Evolutionary conservation across 2,329 filamentous ascomycete species (phyloP).

Genomic region (Dissoconium aciculare): DNA sequence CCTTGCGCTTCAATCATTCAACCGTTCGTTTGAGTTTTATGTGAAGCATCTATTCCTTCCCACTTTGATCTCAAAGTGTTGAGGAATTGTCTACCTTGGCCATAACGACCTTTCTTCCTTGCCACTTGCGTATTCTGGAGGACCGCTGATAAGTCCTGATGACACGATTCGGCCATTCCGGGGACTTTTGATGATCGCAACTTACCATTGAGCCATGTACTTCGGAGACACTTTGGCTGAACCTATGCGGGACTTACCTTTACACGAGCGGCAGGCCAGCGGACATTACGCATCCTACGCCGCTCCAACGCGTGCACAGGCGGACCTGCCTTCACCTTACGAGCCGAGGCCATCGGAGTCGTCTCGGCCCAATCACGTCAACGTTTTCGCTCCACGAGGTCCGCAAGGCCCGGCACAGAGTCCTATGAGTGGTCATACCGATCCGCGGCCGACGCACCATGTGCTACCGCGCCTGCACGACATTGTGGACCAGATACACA

Average conservation of each 20-base stretch:
- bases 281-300: constrained; percentile 9
- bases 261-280: constrained; percentile 5
- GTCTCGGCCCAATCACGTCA: constrained; percentile 10
- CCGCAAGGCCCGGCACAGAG: constrained; percentile 12
- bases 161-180: too few relatives aligned
- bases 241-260: constrained; percentile 6
- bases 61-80: too few relatives aligned
- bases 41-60: too few relatives aligned
- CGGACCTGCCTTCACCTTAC: constrained; percentile 16
- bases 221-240: constrained; percentile 6
- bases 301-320: constrained; percentile 6
- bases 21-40: too few relatives aligned
- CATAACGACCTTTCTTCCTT: too few relatives aligned
- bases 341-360: constrained; percentile 14
- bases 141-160: too few relatives aligned
- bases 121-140: too few relatives aligned
- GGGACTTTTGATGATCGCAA: too few relatives aligned
- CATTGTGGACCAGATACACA: too few relatives aligned
- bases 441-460: constrained; percentile 14
- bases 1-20: too few relatives aligned
- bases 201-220: too few relatives aligned
- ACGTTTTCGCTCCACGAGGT: constrained; percentile 7
- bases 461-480: constrained; percentile 19
- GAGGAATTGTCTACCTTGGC: too few relatives aligned
- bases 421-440: constrained; percentile 7